phyloP scores from a whole-genome alignment of 2,329 filamentous ascomycete genomes.

The Zelopaecilomyces penicillatus region DNA sequence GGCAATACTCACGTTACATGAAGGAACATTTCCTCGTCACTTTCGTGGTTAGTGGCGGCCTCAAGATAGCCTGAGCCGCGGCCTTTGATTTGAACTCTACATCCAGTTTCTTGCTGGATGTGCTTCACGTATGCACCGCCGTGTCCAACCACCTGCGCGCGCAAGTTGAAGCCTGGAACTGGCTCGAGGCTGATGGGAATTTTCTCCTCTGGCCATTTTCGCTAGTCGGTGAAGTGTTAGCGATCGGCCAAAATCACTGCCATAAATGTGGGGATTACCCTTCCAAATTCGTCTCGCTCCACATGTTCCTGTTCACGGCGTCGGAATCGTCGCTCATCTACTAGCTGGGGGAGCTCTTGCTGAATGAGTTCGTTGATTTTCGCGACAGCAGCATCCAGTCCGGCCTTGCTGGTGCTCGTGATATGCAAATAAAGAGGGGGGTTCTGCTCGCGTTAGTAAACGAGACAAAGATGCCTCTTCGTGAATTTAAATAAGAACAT shows the following conservation, averaged over 20 bases:
- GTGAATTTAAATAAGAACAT: constrained; percentile 31
- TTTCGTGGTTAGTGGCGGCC: constrained; percentile 76
- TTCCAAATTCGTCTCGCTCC: constrained; percentile 83
- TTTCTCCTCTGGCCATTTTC: constrained; percentile 97
- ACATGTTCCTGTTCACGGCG: constrained; percentile 72
- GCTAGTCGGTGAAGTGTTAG: constrained; percentile 40
- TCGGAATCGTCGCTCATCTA: constrained; percentile 88
- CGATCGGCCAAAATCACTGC: constrained; percentile 4
- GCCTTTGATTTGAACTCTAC: constrained; percentile 96
- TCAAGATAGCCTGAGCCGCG: constrained; percentile 93
- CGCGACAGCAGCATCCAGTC: constrained; percentile 77
- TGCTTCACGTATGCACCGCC: constrained; percentile 96
- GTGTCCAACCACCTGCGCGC: constrained; percentile 91
- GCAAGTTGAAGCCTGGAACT: constrained; percentile 87
- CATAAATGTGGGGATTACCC: constrained; percentile 41
- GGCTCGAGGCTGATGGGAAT: constrained; percentile 88
- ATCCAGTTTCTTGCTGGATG: constrained; percentile 90
- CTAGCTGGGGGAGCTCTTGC: constrained; percentile 87
- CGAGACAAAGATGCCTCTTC: background rate
- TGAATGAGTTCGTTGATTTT: constrained; percentile 95
- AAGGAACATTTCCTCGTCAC: constrained; percentile 92
- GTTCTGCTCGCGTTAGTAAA: constrained; percentile 46
- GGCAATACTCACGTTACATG: constrained; percentile 73
- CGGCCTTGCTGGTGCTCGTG: constrained; percentile 83
- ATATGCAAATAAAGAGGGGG: constrained; percentile 92